A percentile compares a stretch with the other conserved stretches of the same genome.
phyloP scores from a whole-genome alignment of 805 yeast species.

The Metschnikowia drakensbergensis region DNA sequence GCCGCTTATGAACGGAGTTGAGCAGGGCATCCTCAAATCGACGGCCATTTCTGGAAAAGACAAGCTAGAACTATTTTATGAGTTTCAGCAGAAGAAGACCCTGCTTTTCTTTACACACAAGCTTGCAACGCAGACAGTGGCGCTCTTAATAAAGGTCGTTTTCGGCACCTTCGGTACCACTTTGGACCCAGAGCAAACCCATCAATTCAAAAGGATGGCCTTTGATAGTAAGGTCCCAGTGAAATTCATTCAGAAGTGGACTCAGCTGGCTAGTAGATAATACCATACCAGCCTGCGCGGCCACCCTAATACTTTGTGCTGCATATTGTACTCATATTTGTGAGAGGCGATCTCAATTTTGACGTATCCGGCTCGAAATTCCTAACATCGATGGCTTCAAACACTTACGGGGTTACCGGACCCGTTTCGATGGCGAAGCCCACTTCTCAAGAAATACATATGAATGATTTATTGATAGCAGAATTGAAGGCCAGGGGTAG shows the following conservation, averaged over 20 bases:
- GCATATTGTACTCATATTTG: constrained; percentile 9
- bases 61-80: constrained; percentile 18
- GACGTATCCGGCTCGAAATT: neutral
- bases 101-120: constrained; percentile 19
- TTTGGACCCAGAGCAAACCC: constrained; percentile 15
- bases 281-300: neutral
- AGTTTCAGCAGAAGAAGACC: constrained; percentile 18
- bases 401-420: constrained; percentile 1
- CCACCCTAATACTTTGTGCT: neutral
- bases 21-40: constrained; percentile 28
- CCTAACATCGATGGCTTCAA: neutral
- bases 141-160: constrained; percentile 13
- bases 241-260: constrained; percentile 6
- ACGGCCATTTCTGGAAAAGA: constrained; percentile 14
- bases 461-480: constrained; percentile 72
- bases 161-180: constrained; percentile 11
- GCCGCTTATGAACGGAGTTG: constrained; percentile 20
- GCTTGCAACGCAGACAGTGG: constrained; percentile 9
- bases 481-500: constrained; percentile 83
- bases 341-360: neutral
- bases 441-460: constrained; percentile 67
- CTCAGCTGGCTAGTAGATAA: constrained; percentile 52
- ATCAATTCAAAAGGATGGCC: constrained; percentile 10
- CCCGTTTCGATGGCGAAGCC: constrained; percentile 88
- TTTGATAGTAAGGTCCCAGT: constrained; percentile 9